A percentile compares a stretch with the other conserved stretches of the same genome.
Conservation (phyloP, 495 filamentous ascomycete species). For the Haplographium delicatum region DNA sequence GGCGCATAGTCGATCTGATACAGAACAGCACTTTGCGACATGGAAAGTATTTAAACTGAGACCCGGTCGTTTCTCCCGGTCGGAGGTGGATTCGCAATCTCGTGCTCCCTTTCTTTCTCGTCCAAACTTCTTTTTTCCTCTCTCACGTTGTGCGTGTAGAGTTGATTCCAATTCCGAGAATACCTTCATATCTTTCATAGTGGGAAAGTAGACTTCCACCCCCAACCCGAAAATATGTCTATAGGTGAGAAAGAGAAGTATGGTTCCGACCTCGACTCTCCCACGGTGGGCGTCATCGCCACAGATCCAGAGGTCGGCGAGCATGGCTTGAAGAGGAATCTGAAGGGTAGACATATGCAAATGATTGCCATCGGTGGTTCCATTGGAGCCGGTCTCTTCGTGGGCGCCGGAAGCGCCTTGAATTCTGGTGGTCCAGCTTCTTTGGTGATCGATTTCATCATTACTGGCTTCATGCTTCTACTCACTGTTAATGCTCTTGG, state of each 20-base stretch:
- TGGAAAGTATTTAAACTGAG: too few relatives aligned
- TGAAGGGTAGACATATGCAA: constrained; percentile 85
- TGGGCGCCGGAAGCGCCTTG: constrained; percentile 77
- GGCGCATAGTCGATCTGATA: too few relatives aligned
- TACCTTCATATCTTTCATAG: neutral
- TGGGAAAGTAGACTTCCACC: neutral
- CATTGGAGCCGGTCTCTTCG: constrained; percentile 93
- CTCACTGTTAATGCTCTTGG: constrained; percentile 89
- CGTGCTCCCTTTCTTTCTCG: neutral
- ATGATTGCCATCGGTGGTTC: constrained; percentile 97
- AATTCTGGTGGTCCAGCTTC: constrained; percentile 78
- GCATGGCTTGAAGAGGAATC: constrained; percentile 37
- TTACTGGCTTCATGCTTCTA: constrained; percentile 88
- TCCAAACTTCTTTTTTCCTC: neutral
- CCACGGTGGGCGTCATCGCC: neutral
- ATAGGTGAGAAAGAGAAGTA: constrained; percentile 17
- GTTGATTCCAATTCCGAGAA: too few relatives aligned
- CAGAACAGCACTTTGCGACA: too few relatives aligned
- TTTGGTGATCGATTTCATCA: constrained; percentile 77
- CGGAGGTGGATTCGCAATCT: neutral
- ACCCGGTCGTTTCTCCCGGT: neutral
- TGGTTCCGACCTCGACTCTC: constrained; percentile 11
- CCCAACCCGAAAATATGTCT: constrained; percentile 9
- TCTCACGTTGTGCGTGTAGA: neutral
- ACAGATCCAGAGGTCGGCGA: constrained; percentile 11